phyloP scores from a whole-genome alignment of 2,329 filamentous ascomycete species.

The Apiospora koreana region DNA sequence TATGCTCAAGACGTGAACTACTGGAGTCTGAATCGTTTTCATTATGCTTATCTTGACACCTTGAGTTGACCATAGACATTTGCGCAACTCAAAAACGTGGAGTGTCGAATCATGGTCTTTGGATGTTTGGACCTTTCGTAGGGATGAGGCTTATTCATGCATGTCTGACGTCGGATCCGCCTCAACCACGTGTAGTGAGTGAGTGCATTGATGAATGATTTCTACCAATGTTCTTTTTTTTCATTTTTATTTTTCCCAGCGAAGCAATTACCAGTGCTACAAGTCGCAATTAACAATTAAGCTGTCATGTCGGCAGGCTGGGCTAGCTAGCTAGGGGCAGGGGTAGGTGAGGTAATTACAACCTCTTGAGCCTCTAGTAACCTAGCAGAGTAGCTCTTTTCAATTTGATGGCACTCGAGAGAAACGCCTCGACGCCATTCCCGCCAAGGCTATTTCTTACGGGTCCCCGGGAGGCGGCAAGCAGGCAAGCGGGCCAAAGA shows the following conservation, averaged over 20 bases:
- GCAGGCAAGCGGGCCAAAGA: background rate
- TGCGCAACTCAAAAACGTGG: background rate
- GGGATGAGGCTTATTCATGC: background rate
- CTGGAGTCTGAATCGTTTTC: background rate
- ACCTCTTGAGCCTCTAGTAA: background rate
- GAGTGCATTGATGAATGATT: background rate
- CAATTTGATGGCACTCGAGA: background rate
- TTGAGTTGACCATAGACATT: background rate
- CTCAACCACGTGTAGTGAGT: background rate
- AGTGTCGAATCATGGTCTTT: background rate
- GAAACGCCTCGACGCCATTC: too few species aligned
- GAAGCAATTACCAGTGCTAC: background rate
- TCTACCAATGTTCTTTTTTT: background rate
- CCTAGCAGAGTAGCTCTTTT: too few species aligned
- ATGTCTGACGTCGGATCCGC: constrained; percentile 5
- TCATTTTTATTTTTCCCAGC: background rate
- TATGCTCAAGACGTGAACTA: background rate
- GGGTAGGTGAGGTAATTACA: background rate
- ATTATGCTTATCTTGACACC: background rate
- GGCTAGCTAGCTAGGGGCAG: background rate
- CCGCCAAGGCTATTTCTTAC: background rate
- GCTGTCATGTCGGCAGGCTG: background rate
- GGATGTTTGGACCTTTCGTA: background rate
- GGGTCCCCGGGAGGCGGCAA: constrained; percentile 1
- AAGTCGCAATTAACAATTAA: background rate